Evolutionary conservation across 2,329 filamentous ascomycete genomes (phyloP).

Genomic region (Massarina eburnea): DNA sequence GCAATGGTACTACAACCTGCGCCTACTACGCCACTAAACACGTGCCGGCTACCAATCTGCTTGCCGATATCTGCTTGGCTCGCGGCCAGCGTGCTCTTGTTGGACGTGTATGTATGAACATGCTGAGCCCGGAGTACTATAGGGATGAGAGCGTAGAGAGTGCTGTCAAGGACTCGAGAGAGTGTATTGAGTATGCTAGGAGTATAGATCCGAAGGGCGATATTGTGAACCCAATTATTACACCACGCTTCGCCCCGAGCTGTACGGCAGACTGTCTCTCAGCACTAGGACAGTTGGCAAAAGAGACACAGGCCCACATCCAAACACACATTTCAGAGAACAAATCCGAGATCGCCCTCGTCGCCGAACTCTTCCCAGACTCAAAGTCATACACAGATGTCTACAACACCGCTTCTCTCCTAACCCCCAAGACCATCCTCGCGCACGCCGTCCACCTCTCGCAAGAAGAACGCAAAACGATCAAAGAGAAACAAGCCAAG

Average conservation of each 20-base stretch:
- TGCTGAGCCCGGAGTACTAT: conserved; percentile 73
- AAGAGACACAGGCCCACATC: conserved; percentile 64
- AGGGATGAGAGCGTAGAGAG: conserved; percentile 67
- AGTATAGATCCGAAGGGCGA: conserved; percentile 64
- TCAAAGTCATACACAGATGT: conserved; percentile 69
- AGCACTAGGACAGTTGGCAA: conserved; percentile 65
- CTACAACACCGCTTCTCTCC: conserved; percentile 72
- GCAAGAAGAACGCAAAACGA: conserved; percentile 64
- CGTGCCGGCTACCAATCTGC: conserved; percentile 83
- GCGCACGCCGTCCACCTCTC: conserved; percentile 82
- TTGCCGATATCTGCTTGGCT: conserved; percentile 78
- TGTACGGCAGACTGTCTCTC: conserved; percentile 59
- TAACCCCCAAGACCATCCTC: conserved; percentile 74
- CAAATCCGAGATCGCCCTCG: conserved; percentile 69
- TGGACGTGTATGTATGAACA: conserved; percentile 94
- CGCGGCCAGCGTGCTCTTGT: conserved; percentile 87
- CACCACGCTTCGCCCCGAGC: conserved; percentile 63
- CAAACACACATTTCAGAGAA: conserved; percentile 95
- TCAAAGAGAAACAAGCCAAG: conserved; percentile 64
- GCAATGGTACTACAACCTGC: conserved; percentile 89
- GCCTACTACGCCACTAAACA: conserved; percentile 94
- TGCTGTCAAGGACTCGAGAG: conserved; percentile 56
- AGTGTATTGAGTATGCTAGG: conserved; percentile 60
- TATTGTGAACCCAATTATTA: conserved; percentile 78
- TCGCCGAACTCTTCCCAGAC: conserved; percentile 68